Evolutionary conservation across 2,329 filamentous ascomycete genomes (phyloP), one percentile per base, ranked within the genome.

Genomic region (Gliomastix tumulicola): DNA sequence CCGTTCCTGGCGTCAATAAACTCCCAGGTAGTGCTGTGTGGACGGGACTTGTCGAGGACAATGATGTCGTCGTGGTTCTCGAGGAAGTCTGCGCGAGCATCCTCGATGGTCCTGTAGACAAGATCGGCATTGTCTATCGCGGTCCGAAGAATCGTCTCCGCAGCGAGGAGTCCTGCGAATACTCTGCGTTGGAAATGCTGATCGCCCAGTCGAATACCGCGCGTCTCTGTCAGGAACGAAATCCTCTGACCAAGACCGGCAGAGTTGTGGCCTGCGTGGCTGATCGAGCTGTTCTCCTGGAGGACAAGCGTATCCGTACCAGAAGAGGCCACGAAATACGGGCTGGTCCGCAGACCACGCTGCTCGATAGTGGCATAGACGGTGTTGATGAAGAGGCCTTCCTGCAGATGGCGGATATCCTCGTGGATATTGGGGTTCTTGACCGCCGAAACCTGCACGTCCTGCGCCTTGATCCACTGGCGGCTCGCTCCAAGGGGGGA

Each of bases 161-260:
- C 18, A 22, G 35, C 37, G 10, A 35, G 23, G 7, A 42, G 32
- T 7, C 38, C 41, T 9, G 41, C 19, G 4, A 35, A 28, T 3
- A 39, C 38, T 9, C 41, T 37, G n/a, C 41, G 37, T 17, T 42
- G 37, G 25, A 42, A 42, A 16, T 42, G 30, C 34, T 42, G 41
- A 21, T 40, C 41, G 2, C 37, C 41, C 16, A 37, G 32, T 4
- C 37, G 25, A n/a, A 42, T 42, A 9, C 41, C 41, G 11, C 41
- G 37, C n/a, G 38, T 40, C 21, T 42, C 41, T 3, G 38, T 35
- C 19, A 42, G 34, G 28, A 42, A 40, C 17, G 41, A 21, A 13
- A 42, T 16, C 7, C 34, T 28, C 17, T 42, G 41, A 9, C 35
- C 31, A 12, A 42, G 41, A 18, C 38, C 37, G 8, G 21, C 30